Base-by-base conservation (phyloP, 441 rosid genomes). In the Adansonia gregorii region DNA sequence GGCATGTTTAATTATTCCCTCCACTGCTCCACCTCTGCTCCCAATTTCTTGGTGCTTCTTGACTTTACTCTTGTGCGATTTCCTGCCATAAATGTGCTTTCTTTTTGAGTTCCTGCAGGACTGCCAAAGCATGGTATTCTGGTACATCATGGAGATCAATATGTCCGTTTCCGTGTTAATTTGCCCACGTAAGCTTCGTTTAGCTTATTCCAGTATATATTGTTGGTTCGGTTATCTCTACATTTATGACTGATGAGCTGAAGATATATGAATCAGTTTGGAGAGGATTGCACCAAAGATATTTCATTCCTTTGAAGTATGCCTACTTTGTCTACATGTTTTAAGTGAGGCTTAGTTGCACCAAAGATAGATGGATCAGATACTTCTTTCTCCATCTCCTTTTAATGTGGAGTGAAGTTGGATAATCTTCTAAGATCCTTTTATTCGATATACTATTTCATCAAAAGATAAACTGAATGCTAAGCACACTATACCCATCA, bases 111-210 rank as follows among this genome's bases (percentile, higher is more conserved):
- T 79, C 80, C 63, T 82, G 82, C 85, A 92, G 99, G 99, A 67
- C 86, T 95, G 74, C 89, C 94, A 51, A 90, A 88, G 81, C 85
- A 79, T 84, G 96, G 99, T 46, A 88, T 90, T 80, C 80, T 91
- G 72, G 84, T 81, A 58, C 84, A 87, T 76, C 92, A 86, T 77
- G 99, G 98, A 77, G 96, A 95, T 85, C 95, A 92, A 82, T 92
- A 88, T 84, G 97, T 95, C 81, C 88, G 93, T 11, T 91, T 95
- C 80, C 83, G 95, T 17, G 78, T 95, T 73, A 86, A 87, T 73
- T 80, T 95, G 70, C 98, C 98, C 59, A 90, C 77, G 98, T 95
- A 87, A 88, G 94, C 48, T 82, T 14, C 71, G 11, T n/a, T 59
- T 56, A 22, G 22, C 60, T 66, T 31, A 49, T 49, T 24, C 45